Conservation (phyloP, 495 filamentous ascomycete species). For the Penicillium cinerascens region DNA sequence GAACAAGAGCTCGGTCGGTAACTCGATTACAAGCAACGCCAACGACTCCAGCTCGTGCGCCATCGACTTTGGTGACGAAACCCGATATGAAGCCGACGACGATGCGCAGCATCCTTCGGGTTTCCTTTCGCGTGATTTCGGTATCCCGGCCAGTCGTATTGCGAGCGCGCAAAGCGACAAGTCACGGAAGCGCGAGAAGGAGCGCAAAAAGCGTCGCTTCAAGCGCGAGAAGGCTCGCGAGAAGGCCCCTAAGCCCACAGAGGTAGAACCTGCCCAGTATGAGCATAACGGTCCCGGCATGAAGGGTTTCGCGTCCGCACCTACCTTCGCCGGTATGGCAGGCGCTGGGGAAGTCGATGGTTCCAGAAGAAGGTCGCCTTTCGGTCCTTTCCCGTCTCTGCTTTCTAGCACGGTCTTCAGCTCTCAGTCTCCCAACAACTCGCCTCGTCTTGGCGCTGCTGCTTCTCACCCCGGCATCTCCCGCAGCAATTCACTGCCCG, state of each 20-base stretch:
- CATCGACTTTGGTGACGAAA: conserved; percentile 34
- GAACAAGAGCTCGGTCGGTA: conserved; percentile 22
- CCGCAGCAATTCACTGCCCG: conserved; percentile 76
- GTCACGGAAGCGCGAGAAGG: conserved; percentile 16
- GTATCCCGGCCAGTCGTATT: conserved; percentile 11
- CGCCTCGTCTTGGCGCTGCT: conserved; percentile 41
- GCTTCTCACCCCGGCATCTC: conserved; percentile 53
- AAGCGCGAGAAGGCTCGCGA: conserved; percentile 8
- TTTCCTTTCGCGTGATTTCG: conserved; percentile 35
- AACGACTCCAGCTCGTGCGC: conserved; percentile 37
- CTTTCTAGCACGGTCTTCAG: conserved; percentile 66
- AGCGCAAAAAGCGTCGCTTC: conserved; percentile 33
- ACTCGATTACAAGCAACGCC: conserved; percentile 33
- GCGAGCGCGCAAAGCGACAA: conserved; percentile 18
- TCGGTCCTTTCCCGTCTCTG: conserved; percentile 56
- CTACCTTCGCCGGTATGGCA: conserved; percentile 11
- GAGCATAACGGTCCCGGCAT: conserved; percentile 7
- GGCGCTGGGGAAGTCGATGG: conserved; percentile 15
- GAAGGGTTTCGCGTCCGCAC: conserved; percentile 14
- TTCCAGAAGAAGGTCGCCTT: conserved; percentile 28
- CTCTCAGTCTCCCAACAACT: conserved; percentile 30
- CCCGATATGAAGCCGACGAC: conserved; percentile 28
- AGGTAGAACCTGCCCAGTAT: neutral
- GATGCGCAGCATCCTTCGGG: conserved; percentile 15
- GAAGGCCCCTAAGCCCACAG: neutral